These are phyloP conservation scores for Calocybe indica DNA, from an alignment of 768 basidiomycete species.

Conservation along the genomic window DNA sequence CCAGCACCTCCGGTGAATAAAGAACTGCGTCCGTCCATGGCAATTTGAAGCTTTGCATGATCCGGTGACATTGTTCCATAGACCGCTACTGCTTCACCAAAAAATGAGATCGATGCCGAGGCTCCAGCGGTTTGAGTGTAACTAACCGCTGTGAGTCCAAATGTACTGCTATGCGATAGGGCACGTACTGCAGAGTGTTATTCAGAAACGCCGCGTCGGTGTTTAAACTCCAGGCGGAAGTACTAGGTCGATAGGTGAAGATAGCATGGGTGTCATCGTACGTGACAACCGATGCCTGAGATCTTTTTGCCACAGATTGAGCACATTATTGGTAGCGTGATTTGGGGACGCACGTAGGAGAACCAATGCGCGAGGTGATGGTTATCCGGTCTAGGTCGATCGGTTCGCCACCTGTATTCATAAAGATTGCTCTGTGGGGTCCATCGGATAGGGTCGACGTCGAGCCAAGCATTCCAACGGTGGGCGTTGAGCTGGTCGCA, in stretches of 20 bases:
- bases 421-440: slow-evolving; percentile 40
- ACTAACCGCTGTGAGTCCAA: slow-evolving; percentile 17
- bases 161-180: not conserved
- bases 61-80: slow-evolving; percentile 50
- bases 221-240: slow-evolving; percentile 29
- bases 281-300: slow-evolving; percentile 19
- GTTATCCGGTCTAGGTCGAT: slow-evolving; percentile 49
- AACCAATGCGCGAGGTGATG: slow-evolving; percentile 32
- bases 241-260: slow-evolving; percentile 32
- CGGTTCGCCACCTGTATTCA: slow-evolving; percentile 32
- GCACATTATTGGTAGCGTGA: not conserved
- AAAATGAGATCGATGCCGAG: slow-evolving; percentile 36
- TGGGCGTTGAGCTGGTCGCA: slow-evolving; percentile 22
- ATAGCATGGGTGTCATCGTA: slow-evolving; percentile 36
- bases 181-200: slow-evolving; percentile 37
- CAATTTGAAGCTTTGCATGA: slow-evolving; percentile 40
- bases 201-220: slow-evolving; percentile 23
- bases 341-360: slow-evolving; percentile 25
- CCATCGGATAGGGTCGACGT: slow-evolving; percentile 36
- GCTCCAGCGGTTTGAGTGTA: slow-evolving; percentile 33
- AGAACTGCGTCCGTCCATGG: slow-evolving; percentile 32
- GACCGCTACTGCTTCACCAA: slow-evolving; percentile 47
- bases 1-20: slow-evolving; percentile 29
- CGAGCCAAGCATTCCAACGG: slow-evolving; percentile 37
- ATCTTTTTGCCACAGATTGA: slow-evolving; percentile 10